These are phyloP conservation scores for Daldinia decipiens DNA, from an alignment of 495 filamentous ascomycete species.

Conservation along the genomic window DNA sequence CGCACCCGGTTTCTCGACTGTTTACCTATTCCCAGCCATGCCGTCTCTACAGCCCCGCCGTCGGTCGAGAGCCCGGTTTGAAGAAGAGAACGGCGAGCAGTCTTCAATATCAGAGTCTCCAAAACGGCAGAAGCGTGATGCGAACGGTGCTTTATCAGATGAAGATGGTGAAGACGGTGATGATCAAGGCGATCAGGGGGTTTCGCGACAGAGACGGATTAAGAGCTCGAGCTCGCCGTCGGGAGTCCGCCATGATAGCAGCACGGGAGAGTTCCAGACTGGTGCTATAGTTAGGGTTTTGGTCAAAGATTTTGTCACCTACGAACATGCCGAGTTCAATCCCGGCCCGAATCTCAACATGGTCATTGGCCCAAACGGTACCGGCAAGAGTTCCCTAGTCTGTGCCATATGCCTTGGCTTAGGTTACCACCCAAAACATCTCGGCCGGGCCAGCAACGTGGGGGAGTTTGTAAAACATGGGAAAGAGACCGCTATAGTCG, in stretches of 20 bases:
- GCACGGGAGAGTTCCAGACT: conserved; percentile 65
- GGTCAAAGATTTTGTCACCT: conserved; percentile 93
- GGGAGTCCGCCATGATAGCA: conserved; percentile 16
- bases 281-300: conserved; percentile 91
- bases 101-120: conserved; percentile 38
- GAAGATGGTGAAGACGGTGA: conserved; percentile 29
- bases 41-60: conserved; percentile 44
- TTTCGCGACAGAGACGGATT: conserved; percentile 17
- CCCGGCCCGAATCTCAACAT: conserved; percentile 96
- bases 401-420: conserved; percentile 96
- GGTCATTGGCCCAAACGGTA: conserved; percentile 98
- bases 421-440: conserved; percentile 81
- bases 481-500: conserved; percentile 77
- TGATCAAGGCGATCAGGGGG: conserved; percentile 14
- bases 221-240: conserved; percentile 28
- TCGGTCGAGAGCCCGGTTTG: conserved; percentile 48
- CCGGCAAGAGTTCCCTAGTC: conserved; percentile 96
- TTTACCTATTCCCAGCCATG: conserved; percentile 29
- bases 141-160: conserved; percentile 21
- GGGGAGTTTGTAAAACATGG: conserved; percentile 96
- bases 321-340: conserved; percentile 86
- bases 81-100: conserved; percentile 52
- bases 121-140: conserved; percentile 37
- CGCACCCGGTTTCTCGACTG: neutral
- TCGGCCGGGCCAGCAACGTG: conserved; percentile 86